Percentiles rank a stretch among this genome's conserved stretches.
phyloP scores from a whole-genome alignment of 257 asterid genomes.

The Perilla frutescens region DNA sequence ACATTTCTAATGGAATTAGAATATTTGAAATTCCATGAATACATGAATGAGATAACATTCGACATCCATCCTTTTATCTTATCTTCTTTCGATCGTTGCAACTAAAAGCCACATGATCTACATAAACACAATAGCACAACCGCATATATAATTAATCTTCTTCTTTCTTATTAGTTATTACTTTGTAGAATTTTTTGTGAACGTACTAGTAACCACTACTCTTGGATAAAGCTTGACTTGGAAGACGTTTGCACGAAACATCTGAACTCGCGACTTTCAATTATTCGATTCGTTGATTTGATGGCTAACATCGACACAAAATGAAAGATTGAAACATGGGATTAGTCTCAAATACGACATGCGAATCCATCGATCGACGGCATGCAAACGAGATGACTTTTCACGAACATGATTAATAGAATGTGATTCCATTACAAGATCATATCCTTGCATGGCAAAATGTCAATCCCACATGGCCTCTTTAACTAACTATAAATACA shows the following conservation, averaged over 20 bases:
- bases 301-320: too few species aligned
- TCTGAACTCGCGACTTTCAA: too few species aligned
- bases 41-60: not conserved
- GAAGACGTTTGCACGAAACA: too few species aligned
- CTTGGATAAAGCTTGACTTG: too few species aligned
- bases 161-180: too few species aligned
- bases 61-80: not conserved
- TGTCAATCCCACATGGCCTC: conserved; percentile 31
- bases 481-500: conserved; percentile 29
- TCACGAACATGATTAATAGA: conserved; percentile 28
- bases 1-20: conserved; percentile 20
- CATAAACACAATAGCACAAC: too few species aligned
- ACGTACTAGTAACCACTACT: too few species aligned
- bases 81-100: not conserved
- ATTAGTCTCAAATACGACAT: not conserved
- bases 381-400: conserved; percentile 10
- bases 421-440: conserved; percentile 36
- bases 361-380: not conserved
- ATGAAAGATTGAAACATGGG: conserved; percentile 20
- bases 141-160: too few species aligned
- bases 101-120: not conserved
- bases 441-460: conserved; percentile 19
- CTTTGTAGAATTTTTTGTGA: too few species aligned
- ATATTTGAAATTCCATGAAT: conserved; percentile 17
- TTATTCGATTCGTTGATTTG: too few species aligned